A percentile compares a stretch with the other conserved stretches of the same genome.
These are phyloP conservation scores for Ogataea nakhonphanomensis DNA, from an alignment of 805 yeast species.

Conservation along the genomic window DNA sequence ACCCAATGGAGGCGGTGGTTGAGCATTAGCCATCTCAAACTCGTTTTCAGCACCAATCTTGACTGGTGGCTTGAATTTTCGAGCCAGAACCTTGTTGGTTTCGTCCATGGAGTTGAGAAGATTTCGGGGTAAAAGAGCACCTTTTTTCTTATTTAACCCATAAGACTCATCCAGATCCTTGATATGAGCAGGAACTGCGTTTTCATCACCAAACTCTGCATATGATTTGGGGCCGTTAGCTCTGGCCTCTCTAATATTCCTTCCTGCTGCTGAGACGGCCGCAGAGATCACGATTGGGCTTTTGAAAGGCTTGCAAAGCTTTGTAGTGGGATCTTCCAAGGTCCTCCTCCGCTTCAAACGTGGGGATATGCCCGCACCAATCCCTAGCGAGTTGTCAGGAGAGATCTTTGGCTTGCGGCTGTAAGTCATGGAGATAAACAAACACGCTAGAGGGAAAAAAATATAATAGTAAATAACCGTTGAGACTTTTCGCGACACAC, in stretches of 20 bases:
- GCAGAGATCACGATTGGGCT: constrained; percentile 48
- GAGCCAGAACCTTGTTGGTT: constrained; percentile 40
- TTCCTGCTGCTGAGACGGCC: constrained; percentile 12
- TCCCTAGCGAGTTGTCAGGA: constrained; percentile 47
- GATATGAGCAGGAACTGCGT: constrained; percentile 32
- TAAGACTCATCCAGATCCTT: constrained; percentile 29
- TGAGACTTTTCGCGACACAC: neutral
- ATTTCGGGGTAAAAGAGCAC: constrained; percentile 61
- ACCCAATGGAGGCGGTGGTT: constrained; percentile 79
- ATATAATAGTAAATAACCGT: neutral
- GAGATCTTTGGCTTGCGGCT: constrained; percentile 9
- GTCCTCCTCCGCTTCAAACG: constrained; percentile 54
- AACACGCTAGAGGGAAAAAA: constrained; percentile 4
- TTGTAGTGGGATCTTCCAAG: constrained; percentile 47
- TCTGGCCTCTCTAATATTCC: constrained; percentile 28
- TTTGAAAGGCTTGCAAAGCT: constrained; percentile 64
- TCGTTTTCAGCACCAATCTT: constrained; percentile 38
- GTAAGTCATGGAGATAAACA: constrained; percentile 5
- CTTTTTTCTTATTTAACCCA: constrained; percentile 39
- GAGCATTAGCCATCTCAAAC: constrained; percentile 24
- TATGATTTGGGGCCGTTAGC: constrained; percentile 38
- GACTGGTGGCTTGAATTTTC: constrained; percentile 63
- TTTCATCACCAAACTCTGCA: constrained; percentile 35
- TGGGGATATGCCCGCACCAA: constrained; percentile 66
- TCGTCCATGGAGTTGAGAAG: constrained; percentile 38